Conservation (phyloP, 192 early-diverging fungal species). For the Lobosporangium transversale region DNA sequence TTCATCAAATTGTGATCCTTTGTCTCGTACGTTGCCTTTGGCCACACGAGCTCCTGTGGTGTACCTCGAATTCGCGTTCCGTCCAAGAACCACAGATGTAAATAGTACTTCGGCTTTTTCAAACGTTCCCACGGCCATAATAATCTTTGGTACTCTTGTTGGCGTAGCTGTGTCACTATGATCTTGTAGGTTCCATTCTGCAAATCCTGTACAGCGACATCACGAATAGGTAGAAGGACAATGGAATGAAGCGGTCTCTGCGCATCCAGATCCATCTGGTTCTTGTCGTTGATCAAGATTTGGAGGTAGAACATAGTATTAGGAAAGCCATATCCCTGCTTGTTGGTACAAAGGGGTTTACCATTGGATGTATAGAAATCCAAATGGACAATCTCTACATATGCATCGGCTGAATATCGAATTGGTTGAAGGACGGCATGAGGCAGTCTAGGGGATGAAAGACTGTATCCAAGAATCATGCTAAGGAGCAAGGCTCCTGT, state of each 20-base stretch:
- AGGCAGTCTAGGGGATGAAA: too few species aligned
- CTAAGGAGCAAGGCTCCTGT: too few species aligned
- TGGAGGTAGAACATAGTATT: slow-evolving; percentile 8
- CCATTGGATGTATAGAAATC: slow-evolving; percentile 7
- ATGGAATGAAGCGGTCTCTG: too few species aligned
- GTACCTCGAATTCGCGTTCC: slow-evolving; percentile 8
- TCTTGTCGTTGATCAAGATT: neutral
- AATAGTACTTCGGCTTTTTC: neutral
- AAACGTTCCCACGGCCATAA: neutral
- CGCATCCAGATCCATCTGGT: too few species aligned
- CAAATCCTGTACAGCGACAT: slow-evolving; percentile 9
- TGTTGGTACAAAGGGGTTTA: neutral
- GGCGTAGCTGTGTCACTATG: neutral
- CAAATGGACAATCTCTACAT: slow-evolving; percentile 3
- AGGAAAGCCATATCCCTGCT: too few species aligned
- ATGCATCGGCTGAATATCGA: slow-evolving; percentile 4
- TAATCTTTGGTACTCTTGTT: too few species aligned
- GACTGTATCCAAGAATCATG: too few species aligned
- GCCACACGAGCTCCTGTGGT: slow-evolving; percentile 15
- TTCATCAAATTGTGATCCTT: too few species aligned
- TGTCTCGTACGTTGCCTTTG: too few species aligned
- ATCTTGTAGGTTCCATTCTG: slow-evolving; percentile 19
- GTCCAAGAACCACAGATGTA: slow-evolving; percentile 30
- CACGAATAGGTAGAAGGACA: neutral
- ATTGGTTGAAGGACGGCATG: slow-evolving; percentile 9